phyloP scores from a whole-genome alignment of 192 early-diverging fungal genomes.

The Fimicolochytrium jonesii region DNA sequence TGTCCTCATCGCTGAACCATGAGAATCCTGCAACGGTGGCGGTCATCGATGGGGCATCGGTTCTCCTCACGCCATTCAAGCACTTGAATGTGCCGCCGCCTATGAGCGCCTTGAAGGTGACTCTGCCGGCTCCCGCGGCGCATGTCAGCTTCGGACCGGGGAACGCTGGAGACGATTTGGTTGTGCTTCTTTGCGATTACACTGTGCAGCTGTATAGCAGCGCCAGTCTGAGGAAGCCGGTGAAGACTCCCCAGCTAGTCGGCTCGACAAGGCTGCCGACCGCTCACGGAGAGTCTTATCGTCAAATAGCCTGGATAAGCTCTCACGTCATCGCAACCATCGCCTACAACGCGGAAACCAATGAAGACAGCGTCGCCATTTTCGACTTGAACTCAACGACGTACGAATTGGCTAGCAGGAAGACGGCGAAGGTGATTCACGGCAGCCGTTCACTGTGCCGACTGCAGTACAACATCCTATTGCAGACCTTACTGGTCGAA shows the following conservation, averaged over 20 bases:
- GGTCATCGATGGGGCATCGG: slow-evolving; percentile 68
- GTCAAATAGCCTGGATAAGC: slow-evolving; percentile 69
- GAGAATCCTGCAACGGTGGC: slow-evolving; percentile 57
- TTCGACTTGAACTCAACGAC: slow-evolving; percentile 4
- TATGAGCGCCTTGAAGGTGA: slow-evolving; percentile 60
- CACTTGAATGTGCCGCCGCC: slow-evolving; percentile 91
- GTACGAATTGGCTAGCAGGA: too few species aligned
- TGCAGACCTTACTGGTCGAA: background rate
- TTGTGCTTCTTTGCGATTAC: slow-evolving; percentile 59
- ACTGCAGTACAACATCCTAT: background rate
- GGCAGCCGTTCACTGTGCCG: background rate
- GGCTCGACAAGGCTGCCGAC: background rate
- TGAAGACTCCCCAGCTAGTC: slow-evolving; percentile 27
- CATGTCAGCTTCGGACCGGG: slow-evolving; percentile 61
- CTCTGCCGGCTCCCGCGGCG: slow-evolving; percentile 39
- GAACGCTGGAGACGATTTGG: slow-evolving; percentile 66
- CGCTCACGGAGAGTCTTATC: slow-evolving; percentile 4
- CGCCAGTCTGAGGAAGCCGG: slow-evolving; percentile 26
- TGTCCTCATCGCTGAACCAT: slow-evolving; percentile 30
- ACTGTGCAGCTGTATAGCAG: slow-evolving; percentile 24
- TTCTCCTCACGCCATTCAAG: slow-evolving; percentile 73
- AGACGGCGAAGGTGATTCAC: too few species aligned
- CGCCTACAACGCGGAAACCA: slow-evolving; percentile 3
- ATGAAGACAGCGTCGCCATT: slow-evolving; percentile 11
- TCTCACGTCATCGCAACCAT: slow-evolving; percentile 48